Base-by-base conservation (phyloP, 495 filamentous ascomycete genomes). In the Tetracladium marchalianum region DNA sequence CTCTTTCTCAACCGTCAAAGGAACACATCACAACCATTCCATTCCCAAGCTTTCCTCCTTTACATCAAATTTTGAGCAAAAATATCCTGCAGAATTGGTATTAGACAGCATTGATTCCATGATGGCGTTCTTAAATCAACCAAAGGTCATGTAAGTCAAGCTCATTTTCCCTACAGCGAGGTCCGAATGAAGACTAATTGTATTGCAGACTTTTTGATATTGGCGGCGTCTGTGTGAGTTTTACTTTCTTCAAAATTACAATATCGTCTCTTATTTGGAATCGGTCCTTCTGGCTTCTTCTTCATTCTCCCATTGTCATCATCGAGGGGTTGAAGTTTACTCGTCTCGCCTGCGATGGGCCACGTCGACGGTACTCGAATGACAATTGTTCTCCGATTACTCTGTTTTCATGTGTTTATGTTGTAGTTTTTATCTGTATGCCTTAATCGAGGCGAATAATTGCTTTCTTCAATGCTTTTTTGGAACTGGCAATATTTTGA, bases 201-300 rank as follows among this genome's bases (percentile, higher is more conserved):
- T 16, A 9, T 11, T 3, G 18, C 27, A 57, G 54, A 24, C 70
- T 98, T 34, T 98, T 98, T 62, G 92, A 98, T 65, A 90, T 98
- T 59, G 92, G 92, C 37, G 92, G 92, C 50, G 92, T 98, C 54
- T 92, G 86, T 72, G 92, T 95, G 84, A 69, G 85, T 70, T 45
- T 31, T 34, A 17, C 15, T 4, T 24, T 22, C 35, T 19, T 16
- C 35, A 2, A 9, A 3, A 36, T 3, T 16, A n/a, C 22, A 27
- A 27, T 3, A 7, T 27, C 22, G 3, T 7, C 22, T 3, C 7
- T 7, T 7, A 27, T 27, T 27, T 27, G 22, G 7, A 27, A 27
- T 27, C 3, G 7, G 40, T 32, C 15, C 11, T 12, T 16, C 19
- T 11, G 40, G 9, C 44, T 24, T n/a, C 16, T 34, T 8, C 7